Evolutionary conservation across 73 alveolate genomes (phyloP).

Genomic region (Paramecium sexaurelia): DNA sequence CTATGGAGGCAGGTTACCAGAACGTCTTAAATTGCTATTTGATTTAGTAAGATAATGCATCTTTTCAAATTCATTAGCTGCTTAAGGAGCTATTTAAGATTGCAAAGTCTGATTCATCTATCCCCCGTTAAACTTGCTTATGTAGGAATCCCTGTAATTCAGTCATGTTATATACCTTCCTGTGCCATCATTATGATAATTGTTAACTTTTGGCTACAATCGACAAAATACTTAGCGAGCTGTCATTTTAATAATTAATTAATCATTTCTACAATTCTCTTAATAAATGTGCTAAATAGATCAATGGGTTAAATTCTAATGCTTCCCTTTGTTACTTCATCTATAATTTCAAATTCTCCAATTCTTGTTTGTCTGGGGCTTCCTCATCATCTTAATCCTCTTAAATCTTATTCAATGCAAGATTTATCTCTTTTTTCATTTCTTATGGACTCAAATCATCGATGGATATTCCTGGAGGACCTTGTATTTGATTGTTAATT

Average conservation of each 20-base stretch:
- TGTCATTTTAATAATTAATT: slow-evolving; percentile 23
- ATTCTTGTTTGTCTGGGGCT: slow-evolving; percentile 12
- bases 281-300: slow-evolving; percentile 40
- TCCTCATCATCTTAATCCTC: slow-evolving; percentile 54
- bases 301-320: slow-evolving; percentile 50
- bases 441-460: slow-evolving; percentile 30
- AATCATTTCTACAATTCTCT: slow-evolving; percentile 41
- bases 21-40: neutral
- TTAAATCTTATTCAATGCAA: neutral
- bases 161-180: slow-evolving; percentile 5
- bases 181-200: slow-evolving; percentile 39
- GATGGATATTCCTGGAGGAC: neutral
- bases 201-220: neutral
- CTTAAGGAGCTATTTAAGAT: neutral
- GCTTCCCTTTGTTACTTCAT: slow-evolving; percentile 56
- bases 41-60: slow-evolving; percentile 19
- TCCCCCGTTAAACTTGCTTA: slow-evolving; percentile 6
- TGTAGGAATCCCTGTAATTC: neutral
- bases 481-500: neutral
- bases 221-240: neutral
- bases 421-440: neutral
- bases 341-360: neutral
- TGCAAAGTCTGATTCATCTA: neutral
- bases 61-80: neutral
- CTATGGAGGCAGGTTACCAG: neutral